phyloP scores from a whole-genome alignment of 169 alveolate genomes.

The Plasmodium sp. region DNA sequence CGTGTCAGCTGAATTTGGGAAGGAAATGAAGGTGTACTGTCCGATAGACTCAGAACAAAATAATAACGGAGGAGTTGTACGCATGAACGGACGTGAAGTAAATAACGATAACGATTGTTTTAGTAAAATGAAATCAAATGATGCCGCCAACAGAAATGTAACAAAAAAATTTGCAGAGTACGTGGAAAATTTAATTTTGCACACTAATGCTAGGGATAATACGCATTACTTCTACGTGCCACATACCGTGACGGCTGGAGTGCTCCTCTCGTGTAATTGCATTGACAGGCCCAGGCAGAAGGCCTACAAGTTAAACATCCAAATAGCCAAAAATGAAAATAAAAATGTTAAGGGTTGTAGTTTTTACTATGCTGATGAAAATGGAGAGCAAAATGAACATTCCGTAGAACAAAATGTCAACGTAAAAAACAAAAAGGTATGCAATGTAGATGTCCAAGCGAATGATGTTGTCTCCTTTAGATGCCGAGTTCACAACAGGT shows the following conservation, averaged over 20 bases:
- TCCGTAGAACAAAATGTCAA: background rate
- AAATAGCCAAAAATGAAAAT: background rate
- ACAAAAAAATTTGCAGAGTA: background rate
- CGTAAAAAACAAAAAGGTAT: background rate
- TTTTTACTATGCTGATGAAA: conserved; percentile 9
- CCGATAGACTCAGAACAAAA: background rate
- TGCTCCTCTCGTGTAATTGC: conserved; percentile 20
- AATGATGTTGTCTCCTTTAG: background rate
- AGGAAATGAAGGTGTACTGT: conserved; percentile 1
- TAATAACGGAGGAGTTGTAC: background rate
- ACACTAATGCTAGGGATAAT: background rate
- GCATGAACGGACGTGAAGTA: background rate
- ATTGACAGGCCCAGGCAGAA: conserved; percentile 11
- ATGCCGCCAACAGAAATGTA: background rate
- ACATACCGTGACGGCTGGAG: background rate
- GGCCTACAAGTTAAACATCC: background rate
- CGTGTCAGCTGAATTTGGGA: conserved; percentile 3
- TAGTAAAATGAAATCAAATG: background rate
- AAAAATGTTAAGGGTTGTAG: conserved; percentile 10
- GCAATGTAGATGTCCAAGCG: background rate
- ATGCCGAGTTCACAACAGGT: background rate
- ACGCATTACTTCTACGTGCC: background rate
- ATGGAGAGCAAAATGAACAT: background rate
- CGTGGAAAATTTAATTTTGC: background rate
- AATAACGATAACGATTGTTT: conserved; percentile 2